These are phyloP conservation scores for Tylopilus felleus DNA, from an alignment of 768 basidiomycete species.

Conservation along the genomic window DNA sequence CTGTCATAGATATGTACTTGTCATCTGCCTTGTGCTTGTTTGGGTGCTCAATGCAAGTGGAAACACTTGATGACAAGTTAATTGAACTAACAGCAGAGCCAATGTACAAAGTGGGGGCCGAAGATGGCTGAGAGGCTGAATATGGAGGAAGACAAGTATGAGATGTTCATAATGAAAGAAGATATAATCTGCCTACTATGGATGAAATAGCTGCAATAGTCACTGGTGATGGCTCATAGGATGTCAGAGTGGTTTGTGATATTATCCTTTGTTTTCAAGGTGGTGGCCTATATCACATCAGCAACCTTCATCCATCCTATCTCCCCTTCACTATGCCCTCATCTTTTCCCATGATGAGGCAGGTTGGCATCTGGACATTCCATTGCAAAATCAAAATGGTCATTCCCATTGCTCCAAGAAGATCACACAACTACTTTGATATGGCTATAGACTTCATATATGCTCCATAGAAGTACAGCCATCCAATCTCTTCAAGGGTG, in stretches of 20 bases:
- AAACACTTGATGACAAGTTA: background rate
- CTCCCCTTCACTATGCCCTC: constrained; percentile 41
- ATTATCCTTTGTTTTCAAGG: constrained; percentile 32
- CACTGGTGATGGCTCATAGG: constrained; percentile 29
- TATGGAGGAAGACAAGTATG: no score
- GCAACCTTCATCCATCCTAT: constrained; percentile 36
- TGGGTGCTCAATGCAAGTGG: background rate
- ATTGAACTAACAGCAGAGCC: background rate
- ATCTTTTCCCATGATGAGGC: constrained; percentile 40
- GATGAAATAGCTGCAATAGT: constrained; percentile 43
- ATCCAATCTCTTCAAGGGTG: constrained; percentile 32
- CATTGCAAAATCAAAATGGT: background rate
- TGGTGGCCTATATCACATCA: constrained; percentile 30
- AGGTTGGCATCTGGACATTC: constrained; percentile 36
- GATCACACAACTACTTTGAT: constrained; percentile 29
- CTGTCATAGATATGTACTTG: background rate
- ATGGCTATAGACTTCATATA: constrained; percentile 34
- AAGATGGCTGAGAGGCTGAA: no score
- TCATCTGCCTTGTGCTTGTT: background rate
- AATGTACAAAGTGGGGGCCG: no score
- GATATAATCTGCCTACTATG: constrained; percentile 44
- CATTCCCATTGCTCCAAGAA: constrained; percentile 10
- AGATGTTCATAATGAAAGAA: constrained; percentile 26
- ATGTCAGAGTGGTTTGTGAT: constrained; percentile 22
- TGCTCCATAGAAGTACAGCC: constrained; percentile 6